phyloP scores from a whole-genome alignment of 169 alveolate species.

The Cryptosporidium sp. region DNA sequence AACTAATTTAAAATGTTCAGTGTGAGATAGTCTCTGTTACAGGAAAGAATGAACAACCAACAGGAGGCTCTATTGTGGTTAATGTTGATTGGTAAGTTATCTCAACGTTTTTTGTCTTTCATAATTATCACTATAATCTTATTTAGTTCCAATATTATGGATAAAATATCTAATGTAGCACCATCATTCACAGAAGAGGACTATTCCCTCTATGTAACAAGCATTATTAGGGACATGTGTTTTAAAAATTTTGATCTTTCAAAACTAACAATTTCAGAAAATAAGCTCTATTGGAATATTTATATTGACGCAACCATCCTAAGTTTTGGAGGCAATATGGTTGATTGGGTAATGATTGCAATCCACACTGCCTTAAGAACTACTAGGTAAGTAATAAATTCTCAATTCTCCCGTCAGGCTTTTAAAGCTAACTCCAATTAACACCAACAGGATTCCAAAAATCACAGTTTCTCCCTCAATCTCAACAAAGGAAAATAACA shows the following conservation, averaged over 20 bases:
- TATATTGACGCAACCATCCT: slow-evolving; percentile 43
- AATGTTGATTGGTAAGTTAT: slow-evolving; percentile 70
- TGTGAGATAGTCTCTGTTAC: slow-evolving; percentile 39
- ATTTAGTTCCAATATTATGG: slow-evolving; percentile 16
- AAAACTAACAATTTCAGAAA: slow-evolving; percentile 19
- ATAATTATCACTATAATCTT: not conserved
- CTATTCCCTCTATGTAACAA: slow-evolving; percentile 37
- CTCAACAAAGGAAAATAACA: not conserved
- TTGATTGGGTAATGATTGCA: slow-evolving; percentile 54
- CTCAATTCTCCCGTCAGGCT: not conserved
- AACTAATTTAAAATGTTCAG: slow-evolving; percentile 3
- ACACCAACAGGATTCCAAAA: slow-evolving; percentile 24
- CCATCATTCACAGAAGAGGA: slow-evolving; percentile 66
- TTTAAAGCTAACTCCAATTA: not conserved
- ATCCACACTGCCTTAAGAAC: slow-evolving; percentile 61
- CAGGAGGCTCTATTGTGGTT: slow-evolving; percentile 34
- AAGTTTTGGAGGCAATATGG: slow-evolving; percentile 50
- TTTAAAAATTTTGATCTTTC: slow-evolving; percentile 32
- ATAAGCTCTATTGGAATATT: slow-evolving; percentile 60
- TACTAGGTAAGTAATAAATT: slow-evolving; percentile 27
- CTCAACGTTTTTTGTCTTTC: not conserved
- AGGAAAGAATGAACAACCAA: not conserved
- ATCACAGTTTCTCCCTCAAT: not conserved
- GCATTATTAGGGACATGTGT: slow-evolving; percentile 45
- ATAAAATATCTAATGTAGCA: slow-evolving; percentile 17